These are phyloP conservation scores for Fusarium temperatum DNA, from an alignment of 2,329 filamentous ascomycete genomes.

Conservation along the genomic window DNA sequence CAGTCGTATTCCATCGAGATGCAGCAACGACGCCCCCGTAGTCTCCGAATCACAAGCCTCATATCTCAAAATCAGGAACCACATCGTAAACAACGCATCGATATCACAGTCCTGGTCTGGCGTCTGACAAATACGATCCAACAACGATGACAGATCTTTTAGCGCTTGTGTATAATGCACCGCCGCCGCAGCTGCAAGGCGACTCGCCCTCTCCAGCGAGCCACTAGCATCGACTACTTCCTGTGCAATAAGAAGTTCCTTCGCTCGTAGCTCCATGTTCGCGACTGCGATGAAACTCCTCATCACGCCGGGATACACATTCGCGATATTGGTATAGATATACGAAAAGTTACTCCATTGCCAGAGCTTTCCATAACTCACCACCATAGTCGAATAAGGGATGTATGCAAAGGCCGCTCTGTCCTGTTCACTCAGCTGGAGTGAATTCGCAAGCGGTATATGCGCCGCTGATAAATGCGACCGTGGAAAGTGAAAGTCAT, in stretches of 20 bases:
- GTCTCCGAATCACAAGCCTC: conserved; percentile 32
- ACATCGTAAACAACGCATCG: conserved; percentile 35
- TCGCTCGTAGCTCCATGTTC: conserved; percentile 29
- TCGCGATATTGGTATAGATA: conserved; percentile 29
- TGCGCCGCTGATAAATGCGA: conserved; percentile 15
- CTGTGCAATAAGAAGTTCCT: conserved; percentile 8
- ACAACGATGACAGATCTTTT: conserved; percentile 30
- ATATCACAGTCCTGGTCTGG: conserved; percentile 13
- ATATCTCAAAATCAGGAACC: conserved; percentile 33
- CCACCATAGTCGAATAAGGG: conserved; percentile 26
- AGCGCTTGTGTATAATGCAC: conserved; percentile 26
- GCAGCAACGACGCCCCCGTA: conserved; percentile 15
- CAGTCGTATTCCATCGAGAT: conserved; percentile 30
- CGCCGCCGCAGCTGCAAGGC: conserved; percentile 7
- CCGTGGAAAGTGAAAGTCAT: not conserved
- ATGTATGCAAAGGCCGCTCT: conserved; percentile 26
- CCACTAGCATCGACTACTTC: not conserved
- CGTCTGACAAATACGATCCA: conserved; percentile 20
- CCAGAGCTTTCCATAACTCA: conserved; percentile 35
- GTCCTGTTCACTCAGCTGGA: conserved; percentile 19
- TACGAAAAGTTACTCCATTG: conserved; percentile 38
- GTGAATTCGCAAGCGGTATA: conserved; percentile 24
- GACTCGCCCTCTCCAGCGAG: not conserved
- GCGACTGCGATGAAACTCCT: conserved; percentile 35
- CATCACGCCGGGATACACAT: conserved; percentile 34